Base-by-base conservation (phyloP, 495 filamentous ascomycete species). In the Margaritispora aquatica region DNA sequence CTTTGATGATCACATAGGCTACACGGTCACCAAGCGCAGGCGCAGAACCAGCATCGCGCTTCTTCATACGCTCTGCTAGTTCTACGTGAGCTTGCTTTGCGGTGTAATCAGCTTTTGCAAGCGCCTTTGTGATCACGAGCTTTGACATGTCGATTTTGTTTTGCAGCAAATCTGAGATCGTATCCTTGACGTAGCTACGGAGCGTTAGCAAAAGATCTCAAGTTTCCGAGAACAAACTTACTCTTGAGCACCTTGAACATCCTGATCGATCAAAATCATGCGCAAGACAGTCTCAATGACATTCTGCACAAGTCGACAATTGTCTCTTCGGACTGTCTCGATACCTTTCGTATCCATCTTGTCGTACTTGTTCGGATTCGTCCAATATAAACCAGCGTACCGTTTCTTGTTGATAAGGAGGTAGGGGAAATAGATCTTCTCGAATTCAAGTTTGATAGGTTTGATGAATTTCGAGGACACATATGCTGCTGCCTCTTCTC, bases 341-440 rank as follows among this genome's bases (percentile, higher is more conserved):
- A 99, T 97, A 78, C 94, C 94, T 71, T 99, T 99, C 64, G 88
- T 96, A 69, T 99, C 94, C 95, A 99, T 97, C 78, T 99, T 99
- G 77, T 99, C 94, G 64, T 85, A 92, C 70, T 95, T 96, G n/a
- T 90, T 82, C 0, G 94, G 82, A 48, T 87, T 91, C 20, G 95
- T 97, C 92, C 93, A 99, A 75, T 92, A 97, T 15, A 99, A 76
- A 29, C 94, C 94, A 13, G 94, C 94, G 64, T 99, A 99, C 55
- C 94, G 88, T 80, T 99, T 99, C 75, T 99, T 99, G 83, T 99
- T 99, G 83, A 99, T 99, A 44, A 99, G 78, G 29, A 99, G 80
- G 70, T 99, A 99, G 0, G 94, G 94, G 69, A 89, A 99, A 72
- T 99, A 99, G 1, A 99, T 94, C 73, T 99, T 99, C 69, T 99